Evolutionary conservation across 73 alveolate species (phyloP).

Genomic region (Paramecium pentaurelia): DNA sequence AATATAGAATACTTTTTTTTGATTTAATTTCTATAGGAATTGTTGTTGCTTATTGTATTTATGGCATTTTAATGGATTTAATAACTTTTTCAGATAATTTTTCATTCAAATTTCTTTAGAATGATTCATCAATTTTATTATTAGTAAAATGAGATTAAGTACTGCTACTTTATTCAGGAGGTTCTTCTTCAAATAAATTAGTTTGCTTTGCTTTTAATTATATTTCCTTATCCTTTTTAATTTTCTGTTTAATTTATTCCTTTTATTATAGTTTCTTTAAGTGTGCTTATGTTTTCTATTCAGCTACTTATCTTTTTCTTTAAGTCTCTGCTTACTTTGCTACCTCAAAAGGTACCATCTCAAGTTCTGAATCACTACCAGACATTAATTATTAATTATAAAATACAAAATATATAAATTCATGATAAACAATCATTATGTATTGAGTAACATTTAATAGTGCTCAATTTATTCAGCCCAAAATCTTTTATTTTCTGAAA

Average conservation of each 20-base stretch:
- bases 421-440: background rate
- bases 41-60: background rate
- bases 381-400: background rate
- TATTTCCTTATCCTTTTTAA: background rate
- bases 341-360: background rate
- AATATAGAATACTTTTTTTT: background rate
- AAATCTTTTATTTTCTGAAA: background rate
- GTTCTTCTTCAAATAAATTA: constrained; percentile 7
- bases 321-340: background rate
- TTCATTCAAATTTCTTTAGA: background rate
- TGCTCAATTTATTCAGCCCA: constrained; percentile 18
- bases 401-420: background rate
- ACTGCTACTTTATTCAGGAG: constrained; percentile 20
- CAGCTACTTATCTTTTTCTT: background rate
- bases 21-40: background rate
- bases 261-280: background rate
- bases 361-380: constrained; percentile 11
- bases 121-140: constrained; percentile 19
- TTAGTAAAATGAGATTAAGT: background rate
- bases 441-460: background rate
- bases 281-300: background rate
- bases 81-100: background rate
- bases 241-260: background rate
- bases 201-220: background rate
- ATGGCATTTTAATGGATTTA: background rate